Evolutionary conservation across 495 filamentous ascomycete genomes (phyloP), one percentile per base, ranked within the genome.

Genomic region (Podospora bellae-mahoneyi): DNA sequence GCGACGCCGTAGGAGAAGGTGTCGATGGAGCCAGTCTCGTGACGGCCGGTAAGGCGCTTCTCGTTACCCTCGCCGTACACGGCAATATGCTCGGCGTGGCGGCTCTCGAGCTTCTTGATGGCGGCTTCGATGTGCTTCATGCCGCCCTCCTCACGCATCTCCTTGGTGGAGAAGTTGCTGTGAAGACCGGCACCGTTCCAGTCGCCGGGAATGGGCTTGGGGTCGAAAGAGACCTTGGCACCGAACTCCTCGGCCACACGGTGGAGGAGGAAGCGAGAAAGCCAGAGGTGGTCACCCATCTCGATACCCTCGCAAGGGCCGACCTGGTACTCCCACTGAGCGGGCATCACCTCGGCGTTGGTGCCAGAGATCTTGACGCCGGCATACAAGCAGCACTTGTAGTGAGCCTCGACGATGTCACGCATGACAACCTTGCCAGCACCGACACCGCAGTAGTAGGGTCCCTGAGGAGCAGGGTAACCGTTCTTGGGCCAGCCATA

Each of bases 181-280:
- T 99, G 95, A 56, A 99, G 92, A 84, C 95, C 95, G 69, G 95
- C 94, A 78, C 95, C 96, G 88, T 99, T 99, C 95, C 95, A 99
- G 84, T 98, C 93, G 78, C 95, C 95, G 70, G 93, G 92, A 80
- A 99, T 96, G 73, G 95, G 95, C 90, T 99, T 99, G 78, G 95
- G 95, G 77, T 93, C 87, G 82, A 98, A 92, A 60, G 95, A 96
- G 71, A 98, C 92, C 86, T 93, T 92, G 81, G 89, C 92, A 79
- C 95, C 95, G 76, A 97, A 97, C 77, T 97, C 95, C 79, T 99
- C 95, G 68, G 96, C 91, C 69, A 98, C 92, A 71, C 95, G 93
- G 89, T 93, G 88, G 71, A 97, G 93, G 61, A 99, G 86, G 87
- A 94, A 98, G 68, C 95, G 94, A 69, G 95, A 92, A 76, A 97